Conservation (phyloP, 2,329 filamentous ascomycete genomes). For the Zopfia rhizophila region DNA sequence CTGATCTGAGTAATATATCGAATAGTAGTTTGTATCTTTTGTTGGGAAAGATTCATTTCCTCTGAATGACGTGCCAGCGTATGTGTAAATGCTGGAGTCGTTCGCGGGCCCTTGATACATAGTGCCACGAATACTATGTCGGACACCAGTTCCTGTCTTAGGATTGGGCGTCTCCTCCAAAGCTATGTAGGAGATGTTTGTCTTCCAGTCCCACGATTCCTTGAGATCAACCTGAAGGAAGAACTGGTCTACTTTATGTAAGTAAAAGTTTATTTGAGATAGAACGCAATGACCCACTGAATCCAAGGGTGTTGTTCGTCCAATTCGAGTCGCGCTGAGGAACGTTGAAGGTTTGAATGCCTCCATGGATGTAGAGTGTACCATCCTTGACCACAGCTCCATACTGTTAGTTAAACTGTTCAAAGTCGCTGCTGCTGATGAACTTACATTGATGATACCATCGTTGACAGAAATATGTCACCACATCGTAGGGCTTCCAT, state of each 20-base stretch:
- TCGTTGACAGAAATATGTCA: constrained; percentile 27
- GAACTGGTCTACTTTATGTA: constrained; percentile 19
- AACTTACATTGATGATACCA: constrained; percentile 27
- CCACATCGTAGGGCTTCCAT: constrained; percentile 22
- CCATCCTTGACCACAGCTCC: constrained; percentile 27
- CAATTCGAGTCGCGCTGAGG: constrained; percentile 14
- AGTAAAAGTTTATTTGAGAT: not conserved
- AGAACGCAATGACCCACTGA: constrained; percentile 7
- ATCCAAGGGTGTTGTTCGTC: constrained; percentile 17
- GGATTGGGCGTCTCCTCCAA: constrained; percentile 22
- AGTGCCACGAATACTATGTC: constrained; percentile 22
- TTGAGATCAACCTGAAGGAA: constrained; percentile 24
- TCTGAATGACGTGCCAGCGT: constrained; percentile 26
- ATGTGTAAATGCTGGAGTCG: constrained; percentile 22
- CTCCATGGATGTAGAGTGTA: constrained; percentile 27
- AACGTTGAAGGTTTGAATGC: constrained; percentile 26
- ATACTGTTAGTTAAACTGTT: not conserved
- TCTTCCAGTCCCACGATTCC: constrained; percentile 32
- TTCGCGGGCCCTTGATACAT: constrained; percentile 29
- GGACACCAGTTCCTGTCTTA: constrained; percentile 21
- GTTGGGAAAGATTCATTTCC: constrained; percentile 22
- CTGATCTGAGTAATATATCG: constrained; percentile 16
- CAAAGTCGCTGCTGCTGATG: not conserved
- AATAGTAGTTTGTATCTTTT: constrained; percentile 1
- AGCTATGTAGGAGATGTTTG: constrained; percentile 24